Evolutionary conservation across 768 basidiomycete genomes (phyloP), one percentile per base, ranked within the genome.

Genomic region (Agaricus subrufescens): DNA sequence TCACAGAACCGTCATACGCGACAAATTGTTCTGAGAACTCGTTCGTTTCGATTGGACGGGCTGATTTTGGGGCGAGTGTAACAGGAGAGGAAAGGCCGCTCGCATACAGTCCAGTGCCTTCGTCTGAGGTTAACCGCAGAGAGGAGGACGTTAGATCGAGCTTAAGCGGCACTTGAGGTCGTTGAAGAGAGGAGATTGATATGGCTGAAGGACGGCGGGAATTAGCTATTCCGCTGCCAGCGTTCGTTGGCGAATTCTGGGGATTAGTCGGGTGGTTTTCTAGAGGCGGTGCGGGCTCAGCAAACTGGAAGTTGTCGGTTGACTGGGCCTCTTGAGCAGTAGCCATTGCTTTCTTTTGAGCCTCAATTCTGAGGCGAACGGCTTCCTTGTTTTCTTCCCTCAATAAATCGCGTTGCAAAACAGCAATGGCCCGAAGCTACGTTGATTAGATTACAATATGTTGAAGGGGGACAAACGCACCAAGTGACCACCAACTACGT

Each of bases 1-100:
- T 85, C 56, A 83, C 81, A 46, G 79, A 68, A 48, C 68, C 60
- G 54, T 68, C 60, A 45, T 73, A 73, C 23, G 71, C 57, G 56
- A 86, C 79, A 29, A 89, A 68, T 43, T 89, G 86, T 3, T 84
- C 75, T 26, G 82, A 76, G 51, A 84, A 78, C 48, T 85, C 83
- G 52, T 72, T 75, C 3, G 76, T 63, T n/a, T 73, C 77, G 12
- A 77, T 67, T 1, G 85, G 77, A 3, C 86, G 81, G 46, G 87
- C 87, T 4, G 91, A 89, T 63, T 84, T 87, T 1, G 91, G 91
- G 0, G 89, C 91, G 38, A 93, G 78, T 4, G 86, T 89, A 31
- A 92, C 90, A 6, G 91, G 91, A 5, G 89, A 91, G 29, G 85
- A 77, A 46, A 90, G 72, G 1, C 85, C 84, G 46, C 77, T 83